Conservation (phyloP, 305 asterid species). For the Fraxinus paxiana region DNA sequence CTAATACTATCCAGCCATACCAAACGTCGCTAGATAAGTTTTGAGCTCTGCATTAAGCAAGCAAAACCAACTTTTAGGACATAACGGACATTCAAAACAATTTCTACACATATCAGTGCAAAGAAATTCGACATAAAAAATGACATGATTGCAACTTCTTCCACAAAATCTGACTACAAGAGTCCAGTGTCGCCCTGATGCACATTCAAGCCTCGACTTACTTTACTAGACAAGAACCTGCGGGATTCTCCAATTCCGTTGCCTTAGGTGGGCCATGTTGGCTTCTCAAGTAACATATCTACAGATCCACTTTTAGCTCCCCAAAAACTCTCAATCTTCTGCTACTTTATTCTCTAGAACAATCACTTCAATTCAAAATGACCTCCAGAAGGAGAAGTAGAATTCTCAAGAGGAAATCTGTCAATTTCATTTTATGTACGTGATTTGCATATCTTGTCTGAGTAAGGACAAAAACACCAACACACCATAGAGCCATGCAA, state of each 20-base stretch:
- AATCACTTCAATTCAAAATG: background rate
- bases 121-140: background rate
- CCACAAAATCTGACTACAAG: background rate
- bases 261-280: background rate
- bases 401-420: background rate
- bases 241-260: background rate
- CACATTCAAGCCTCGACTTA: background rate
- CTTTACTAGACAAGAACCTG: background rate
- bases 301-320: background rate
- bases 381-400: background rate
- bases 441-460: background rate
- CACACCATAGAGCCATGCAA: background rate
- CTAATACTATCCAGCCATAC: background rate
- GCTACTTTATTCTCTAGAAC: background rate
- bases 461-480: background rate
- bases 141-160: background rate
- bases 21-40: background rate
- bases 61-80: background rate
- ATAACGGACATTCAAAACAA: background rate
- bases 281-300: background rate
- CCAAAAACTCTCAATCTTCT: background rate
- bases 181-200: background rate
- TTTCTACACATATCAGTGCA: background rate
- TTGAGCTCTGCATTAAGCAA: background rate
- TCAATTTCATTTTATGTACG: background rate